phyloP scores from a whole-genome alignment of 2,329 filamentous ascomycete species.

The Blastomyces gilchristii region DNA sequence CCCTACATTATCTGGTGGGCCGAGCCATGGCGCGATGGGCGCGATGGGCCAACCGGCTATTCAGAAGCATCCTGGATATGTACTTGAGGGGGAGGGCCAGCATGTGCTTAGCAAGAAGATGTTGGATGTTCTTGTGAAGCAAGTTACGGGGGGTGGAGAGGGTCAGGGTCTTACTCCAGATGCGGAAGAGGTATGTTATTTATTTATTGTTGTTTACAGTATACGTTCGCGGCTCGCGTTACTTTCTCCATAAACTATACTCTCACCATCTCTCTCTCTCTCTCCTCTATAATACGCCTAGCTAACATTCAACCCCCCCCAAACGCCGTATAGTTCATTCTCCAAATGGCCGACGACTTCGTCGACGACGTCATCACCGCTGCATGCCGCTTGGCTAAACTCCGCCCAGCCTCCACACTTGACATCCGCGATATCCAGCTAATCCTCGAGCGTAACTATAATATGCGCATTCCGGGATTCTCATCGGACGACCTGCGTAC shows the following conservation, averaged over 20 bases:
- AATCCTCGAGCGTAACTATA: slow-evolving; percentile 73
- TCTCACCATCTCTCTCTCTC: background rate
- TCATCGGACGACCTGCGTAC: slow-evolving; percentile 89
- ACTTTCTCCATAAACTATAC: background rate
- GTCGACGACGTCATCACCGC: slow-evolving; percentile 81
- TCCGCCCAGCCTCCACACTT: slow-evolving; percentile 78
- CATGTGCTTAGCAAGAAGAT: slow-evolving; percentile 96
- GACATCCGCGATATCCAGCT: slow-evolving; percentile 82
- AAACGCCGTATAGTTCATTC: slow-evolving; percentile 53
- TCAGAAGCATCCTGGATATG: slow-evolving; percentile 68
- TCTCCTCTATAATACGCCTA: slow-evolving; percentile 6
- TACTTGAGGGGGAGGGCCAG: slow-evolving; percentile 83
- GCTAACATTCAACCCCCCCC: background rate
- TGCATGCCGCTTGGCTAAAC: slow-evolving; percentile 85
- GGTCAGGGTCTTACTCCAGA: slow-evolving; percentile 76
- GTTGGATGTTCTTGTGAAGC: slow-evolving; percentile 84
- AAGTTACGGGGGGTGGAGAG: slow-evolving; percentile 74
- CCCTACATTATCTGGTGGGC: slow-evolving; percentile 73
- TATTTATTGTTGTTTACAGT: background rate
- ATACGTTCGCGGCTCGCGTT: background rate
- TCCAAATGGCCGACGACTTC: slow-evolving; percentile 86
- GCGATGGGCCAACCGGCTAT: slow-evolving; percentile 83
- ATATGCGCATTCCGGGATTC: slow-evolving; percentile 88
- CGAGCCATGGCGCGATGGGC: slow-evolving; percentile 63
- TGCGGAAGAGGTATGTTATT: slow-evolving; percentile 72